Evolutionary conservation across 495 filamentous ascomycete genomes (phyloP), one percentile per base, ranked within the genome.

Genomic region (Aspergillus asperescens): DNA sequence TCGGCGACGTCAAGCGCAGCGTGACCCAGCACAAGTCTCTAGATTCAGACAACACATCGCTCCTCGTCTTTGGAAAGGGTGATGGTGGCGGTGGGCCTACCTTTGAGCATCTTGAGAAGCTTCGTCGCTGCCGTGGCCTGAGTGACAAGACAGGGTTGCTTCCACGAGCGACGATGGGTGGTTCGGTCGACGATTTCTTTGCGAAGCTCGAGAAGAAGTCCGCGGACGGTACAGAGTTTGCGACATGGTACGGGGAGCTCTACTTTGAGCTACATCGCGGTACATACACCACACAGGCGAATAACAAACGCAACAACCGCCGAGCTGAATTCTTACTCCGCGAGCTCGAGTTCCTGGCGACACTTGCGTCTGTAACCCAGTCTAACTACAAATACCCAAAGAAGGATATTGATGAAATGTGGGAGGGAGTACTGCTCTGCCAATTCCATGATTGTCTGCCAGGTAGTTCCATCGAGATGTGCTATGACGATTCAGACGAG

Each of bases 401-500:
- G 71, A 77, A 86, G 60, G 78, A 90, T 13, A 81, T 98, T 42
- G 93, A 98, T 63, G 77, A 85, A 40, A 90, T 98, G 83, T 98
- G 93, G 93, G 92, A 98, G 69, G 76, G 71, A 22, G 75, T 82
- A 0, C 77, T 94, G 9, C 81, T 96, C 15, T 95, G 91, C 59
- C 93, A 98, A 59, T 97, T 97, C 75, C 93, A 98, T 62, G 93
- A 98, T 64, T 96, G 92, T 63, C 73, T 98, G 29, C 93, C 93
- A 8, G 93, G 93, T n/a, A 94, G 86, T 62, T 84, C 82, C 15
- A 97, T 98, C 54, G 90, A 92, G 64, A 96, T 98, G 91, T 92
- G 87, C 64, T 96, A 96, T 64, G 86, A 89, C 61, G 93, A 98
- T 58, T 93, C 89, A 0, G 85, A 95, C 60, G 76, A 89, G 77